Evolutionary conservation across 2,329 filamentous ascomycete genomes (phyloP), one percentile per base, ranked within the genome.

Genomic region (Aspergillus brunneoviolaceus): DNA sequence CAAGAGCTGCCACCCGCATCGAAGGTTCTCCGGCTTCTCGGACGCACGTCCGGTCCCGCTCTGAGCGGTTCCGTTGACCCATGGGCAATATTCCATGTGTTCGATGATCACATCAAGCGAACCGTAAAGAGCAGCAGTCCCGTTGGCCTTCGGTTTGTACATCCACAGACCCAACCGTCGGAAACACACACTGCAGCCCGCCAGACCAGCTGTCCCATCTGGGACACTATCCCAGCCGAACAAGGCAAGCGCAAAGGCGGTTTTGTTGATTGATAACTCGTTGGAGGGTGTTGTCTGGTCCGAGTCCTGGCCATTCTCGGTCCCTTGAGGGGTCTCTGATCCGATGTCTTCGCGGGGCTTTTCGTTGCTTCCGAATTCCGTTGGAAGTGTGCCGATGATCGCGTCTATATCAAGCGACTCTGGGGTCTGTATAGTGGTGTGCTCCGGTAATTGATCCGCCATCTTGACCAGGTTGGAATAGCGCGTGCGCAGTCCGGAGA

Each of bases 81-180:
- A 95, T 0, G 91, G 91, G 66, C 91, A 95, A 70, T 93, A 95
- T 69, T 91, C 90, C 62, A 91, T 86, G 74, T 95, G 91, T 72
- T 93, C 89, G 5, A 83, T 82, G 2, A 88, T 76, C 4, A 87
- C 86, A 69, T 94, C 87, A 1, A 95, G 81, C 58, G 85, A 83
- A 5, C 71, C 70, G 57, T 76, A 76, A 9, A 77, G 67, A 12
- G 73, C 64, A 0, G 67, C 57, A 14, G 71, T 72, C 16, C 74
- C 76, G 31, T 89, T 84, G 68, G 86, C 85, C 74, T 88, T 92
- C 74, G 87, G 88, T 70, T 87, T 89, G 74, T 96, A 98, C 81
- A 99, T 89, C 95, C 95, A 99, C 2, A 99, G 82, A 0, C 95
- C 95, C 0, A 98, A 81, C 1, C 93, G 87, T 60, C 95, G 87